Evolutionary conservation across 208 protist species (phyloP), one percentile per base, ranked within the genome.

Genomic region (Trypanosomatidae sp.): DNA sequence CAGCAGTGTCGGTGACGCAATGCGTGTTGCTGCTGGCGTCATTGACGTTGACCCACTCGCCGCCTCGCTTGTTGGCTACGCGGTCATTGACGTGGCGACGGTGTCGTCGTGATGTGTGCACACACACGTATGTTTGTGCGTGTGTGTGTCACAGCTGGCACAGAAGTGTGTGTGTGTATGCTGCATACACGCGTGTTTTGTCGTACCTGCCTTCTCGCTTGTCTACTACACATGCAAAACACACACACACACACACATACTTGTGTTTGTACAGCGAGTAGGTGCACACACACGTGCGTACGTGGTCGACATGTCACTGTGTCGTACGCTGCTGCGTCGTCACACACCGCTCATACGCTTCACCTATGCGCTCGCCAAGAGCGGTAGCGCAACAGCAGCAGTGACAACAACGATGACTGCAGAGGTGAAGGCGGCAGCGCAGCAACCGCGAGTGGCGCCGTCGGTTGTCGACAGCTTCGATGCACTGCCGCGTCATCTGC

Each of bases 261-360:
- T n/a, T n/a, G n/a, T n/a, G n/a, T n/a, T n/a, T n/a, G n/a, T n/a
- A n/a, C n/a, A n/a, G n/a, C n/a, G 11, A 35, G 11, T 35, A 35
- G 30, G n/a, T 35, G 30, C 30, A 35, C n/a, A 35, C 30, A 35
- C 11, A 35, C 30, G n/a, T 35, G 30, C 30, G n/a, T n/a, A 35
- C 30, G 30, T 35, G 42, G 11, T 6, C 13, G 4, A 28, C 5
- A 2, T 42, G 2, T 44, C 21, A 24, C 1, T 25, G 8, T 10
- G 11, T 24, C 13, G 18, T 22, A 16, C 18, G 18, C 15, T n/a
- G 38, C 11, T 46, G 19, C 3, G 2, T 18, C 61, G 56, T 6
- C 74, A 61, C 40, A 52, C 57, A 20, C 77, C 82, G 26, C 58
- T 72, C 23, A 91, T 91, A 28, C 61, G 65, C 10, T 91, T 91